These are phyloP conservation scores for Brachypodium distachyon DNA, from an alignment of 202 grass and related monocot species.

Conservation along the genomic window DNA sequence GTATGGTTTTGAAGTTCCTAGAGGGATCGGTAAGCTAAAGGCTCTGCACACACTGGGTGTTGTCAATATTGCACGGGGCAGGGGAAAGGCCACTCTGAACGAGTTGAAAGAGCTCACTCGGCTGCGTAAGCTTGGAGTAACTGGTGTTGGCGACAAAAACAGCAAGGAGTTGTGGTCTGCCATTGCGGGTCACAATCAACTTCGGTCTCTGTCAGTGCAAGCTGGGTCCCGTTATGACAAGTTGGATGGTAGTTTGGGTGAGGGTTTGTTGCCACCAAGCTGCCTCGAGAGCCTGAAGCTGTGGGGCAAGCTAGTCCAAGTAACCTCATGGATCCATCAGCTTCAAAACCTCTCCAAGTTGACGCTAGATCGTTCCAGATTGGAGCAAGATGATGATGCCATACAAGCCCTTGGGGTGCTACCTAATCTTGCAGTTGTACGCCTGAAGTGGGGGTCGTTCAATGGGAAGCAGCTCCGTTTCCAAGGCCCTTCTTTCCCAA, in stretches of 20 bases:
- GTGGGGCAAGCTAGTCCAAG: background rate
- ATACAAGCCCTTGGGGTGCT: background rate
- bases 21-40: background rate
- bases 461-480: background rate
- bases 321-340: background rate
- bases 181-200: background rate
- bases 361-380: fast-evolving
- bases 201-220: background rate
- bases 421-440: background rate
- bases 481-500: background rate
- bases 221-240: too few relatives aligned
- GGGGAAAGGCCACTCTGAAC: background rate
- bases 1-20: background rate
- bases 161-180: background rate
- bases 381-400: background rate
- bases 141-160: background rate
- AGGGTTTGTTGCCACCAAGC: background rate
- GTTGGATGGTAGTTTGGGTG: background rate
- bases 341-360: slow-evolving; percentile 4
- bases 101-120: slow-evolving; percentile 7
- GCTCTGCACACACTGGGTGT: background rate
- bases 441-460: fast-evolving
- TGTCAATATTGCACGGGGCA: background rate
- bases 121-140: slow-evolving; percentile 10
- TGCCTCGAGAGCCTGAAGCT: slow-evolving; percentile 12